These are phyloP conservation scores for Physcomitrium patens DNA, from an alignment of 225 moss, liverwort and hornwort genomes.

Conservation along the genomic window DNA sequence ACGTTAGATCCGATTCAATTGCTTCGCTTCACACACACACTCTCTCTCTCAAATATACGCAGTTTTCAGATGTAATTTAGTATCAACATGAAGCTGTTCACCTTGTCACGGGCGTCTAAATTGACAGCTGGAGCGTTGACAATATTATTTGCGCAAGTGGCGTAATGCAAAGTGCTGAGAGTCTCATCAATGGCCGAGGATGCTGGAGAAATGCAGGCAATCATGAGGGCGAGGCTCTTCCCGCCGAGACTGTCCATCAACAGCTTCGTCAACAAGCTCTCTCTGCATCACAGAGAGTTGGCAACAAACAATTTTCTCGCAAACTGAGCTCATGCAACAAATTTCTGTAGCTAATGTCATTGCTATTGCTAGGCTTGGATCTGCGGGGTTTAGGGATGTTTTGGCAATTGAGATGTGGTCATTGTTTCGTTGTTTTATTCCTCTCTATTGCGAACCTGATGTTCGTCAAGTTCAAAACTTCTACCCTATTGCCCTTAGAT, in stretches of 20 bases:
- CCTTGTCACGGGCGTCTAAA: conserved; percentile 95
- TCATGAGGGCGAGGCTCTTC: conserved; percentile 96
- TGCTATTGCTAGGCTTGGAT: no score
- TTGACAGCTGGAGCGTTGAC: conserved; percentile 95
- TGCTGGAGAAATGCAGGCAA: conserved; percentile 87
- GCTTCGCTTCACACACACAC: not conserved
- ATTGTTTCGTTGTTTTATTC: no score
- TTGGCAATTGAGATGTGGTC: no score
- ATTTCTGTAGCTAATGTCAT: not conserved
- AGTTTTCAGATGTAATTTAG: no score
- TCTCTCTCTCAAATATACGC: no score
- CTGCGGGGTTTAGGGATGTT: no score
- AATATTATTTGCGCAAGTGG: conserved; percentile 95
- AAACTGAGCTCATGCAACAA: conserved; percentile 21
- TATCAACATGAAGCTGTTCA: conserved; percentile 22
- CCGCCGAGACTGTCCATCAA: conserved; percentile 99
- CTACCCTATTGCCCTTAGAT: no score
- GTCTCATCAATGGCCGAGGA: conserved; percentile 89
- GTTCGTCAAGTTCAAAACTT: no score
- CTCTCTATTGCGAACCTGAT: no score
- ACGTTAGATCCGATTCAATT: not conserved
- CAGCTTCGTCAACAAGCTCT: conserved; percentile 93
- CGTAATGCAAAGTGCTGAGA: conserved; percentile 94
- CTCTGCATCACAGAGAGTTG: conserved; percentile 53
- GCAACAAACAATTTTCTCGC: conserved; percentile 19